Evolutionary conservation across 257 asterid species (phyloP).

Genomic region (Ajuga chamaepitys): DNA sequence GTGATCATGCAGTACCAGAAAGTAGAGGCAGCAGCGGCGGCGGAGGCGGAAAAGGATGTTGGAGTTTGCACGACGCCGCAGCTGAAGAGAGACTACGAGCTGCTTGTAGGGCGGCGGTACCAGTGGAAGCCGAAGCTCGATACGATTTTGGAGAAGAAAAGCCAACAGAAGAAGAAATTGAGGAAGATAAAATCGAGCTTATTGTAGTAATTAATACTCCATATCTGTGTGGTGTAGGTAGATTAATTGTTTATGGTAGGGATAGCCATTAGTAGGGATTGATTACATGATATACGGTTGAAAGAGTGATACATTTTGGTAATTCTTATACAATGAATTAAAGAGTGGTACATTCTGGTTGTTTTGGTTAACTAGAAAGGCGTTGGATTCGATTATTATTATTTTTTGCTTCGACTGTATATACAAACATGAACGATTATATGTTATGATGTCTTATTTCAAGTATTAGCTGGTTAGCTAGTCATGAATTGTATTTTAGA

Average conservation of each 20-base stretch:
- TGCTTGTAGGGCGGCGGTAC: slow-evolving; percentile 33
- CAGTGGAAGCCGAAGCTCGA: slow-evolving; percentile 64
- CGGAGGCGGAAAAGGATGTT: not conserved
- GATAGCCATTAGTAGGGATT: not conserved
- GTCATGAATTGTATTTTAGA: too few relatives aligned
- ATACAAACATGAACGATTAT: too few relatives aligned
- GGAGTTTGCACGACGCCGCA: slow-evolving; percentile 42
- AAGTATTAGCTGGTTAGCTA: too few relatives aligned
- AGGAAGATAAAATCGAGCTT: slow-evolving; percentile 17
- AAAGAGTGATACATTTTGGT: too few relatives aligned
- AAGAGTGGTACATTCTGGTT: not conserved
- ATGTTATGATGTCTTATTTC: too few relatives aligned
- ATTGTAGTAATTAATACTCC: not conserved
- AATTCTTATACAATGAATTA: too few relatives aligned
- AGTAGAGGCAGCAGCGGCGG: not conserved
- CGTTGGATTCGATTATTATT: too few relatives aligned
- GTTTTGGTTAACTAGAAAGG: too few relatives aligned
- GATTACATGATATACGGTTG: too few relatives aligned
- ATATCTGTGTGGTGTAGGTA: not conserved
- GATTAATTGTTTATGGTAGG: slow-evolving; percentile 5
- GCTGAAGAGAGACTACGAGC: slow-evolving; percentile 38
- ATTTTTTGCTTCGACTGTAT: too few relatives aligned
- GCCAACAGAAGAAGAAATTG: slow-evolving; percentile 11
- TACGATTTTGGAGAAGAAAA: slow-evolving; percentile 34
- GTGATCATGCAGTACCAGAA: slow-evolving; percentile 11